phyloP scores from a whole-genome alignment of 2,329 filamentous ascomycete species.

The Penicillium sp. region DNA sequence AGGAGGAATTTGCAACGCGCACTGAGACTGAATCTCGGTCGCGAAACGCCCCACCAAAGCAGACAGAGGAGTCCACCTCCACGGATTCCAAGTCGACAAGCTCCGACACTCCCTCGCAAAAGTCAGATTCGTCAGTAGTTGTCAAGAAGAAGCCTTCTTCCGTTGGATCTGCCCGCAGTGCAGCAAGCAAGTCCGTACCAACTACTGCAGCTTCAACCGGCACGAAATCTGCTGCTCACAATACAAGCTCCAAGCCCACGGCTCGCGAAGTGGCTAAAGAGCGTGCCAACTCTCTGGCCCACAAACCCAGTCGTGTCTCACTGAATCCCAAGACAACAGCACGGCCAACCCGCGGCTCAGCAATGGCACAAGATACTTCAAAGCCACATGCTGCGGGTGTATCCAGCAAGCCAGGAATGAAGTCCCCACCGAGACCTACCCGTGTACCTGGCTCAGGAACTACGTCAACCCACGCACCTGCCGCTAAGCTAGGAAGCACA shows the following conservation, averaged over 20 bases:
- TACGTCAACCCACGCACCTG: slow-evolving; percentile 42
- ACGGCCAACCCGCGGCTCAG: slow-evolving; percentile 29
- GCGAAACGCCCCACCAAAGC: slow-evolving; percentile 17
- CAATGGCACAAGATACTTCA: slow-evolving; percentile 28
- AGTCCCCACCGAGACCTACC: slow-evolving; percentile 41
- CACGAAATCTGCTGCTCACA: slow-evolving; percentile 22
- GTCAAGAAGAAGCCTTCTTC: slow-evolving; percentile 35
- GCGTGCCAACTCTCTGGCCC: slow-evolving; percentile 25
- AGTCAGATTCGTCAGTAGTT: slow-evolving; percentile 22
- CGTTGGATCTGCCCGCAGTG: slow-evolving; percentile 27
- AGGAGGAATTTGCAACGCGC: slow-evolving; percentile 12
- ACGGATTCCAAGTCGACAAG: slow-evolving; percentile 4
- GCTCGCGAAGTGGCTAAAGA: slow-evolving; percentile 33
- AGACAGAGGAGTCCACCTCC: slow-evolving; percentile 18
- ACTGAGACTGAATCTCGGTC: slow-evolving; percentile 2
- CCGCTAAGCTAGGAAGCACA: slow-evolving; percentile 31
- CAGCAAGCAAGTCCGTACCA: slow-evolving; percentile 18
- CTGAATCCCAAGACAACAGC: slow-evolving; percentile 31
- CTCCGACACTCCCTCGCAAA: slow-evolving; percentile 16
- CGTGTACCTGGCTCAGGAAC: slow-evolving; percentile 43
- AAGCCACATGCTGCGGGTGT: slow-evolving; percentile 26
- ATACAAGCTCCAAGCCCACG: slow-evolving; percentile 25
- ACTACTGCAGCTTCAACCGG: slow-evolving; percentile 10
- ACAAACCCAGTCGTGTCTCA: slow-evolving; percentile 34
- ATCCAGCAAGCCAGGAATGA: slow-evolving; percentile 33